These are phyloP conservation scores for Sporobolomyces pararoseus DNA, from an alignment of 768 basidiomycete species.

Conservation along the genomic window DNA sequence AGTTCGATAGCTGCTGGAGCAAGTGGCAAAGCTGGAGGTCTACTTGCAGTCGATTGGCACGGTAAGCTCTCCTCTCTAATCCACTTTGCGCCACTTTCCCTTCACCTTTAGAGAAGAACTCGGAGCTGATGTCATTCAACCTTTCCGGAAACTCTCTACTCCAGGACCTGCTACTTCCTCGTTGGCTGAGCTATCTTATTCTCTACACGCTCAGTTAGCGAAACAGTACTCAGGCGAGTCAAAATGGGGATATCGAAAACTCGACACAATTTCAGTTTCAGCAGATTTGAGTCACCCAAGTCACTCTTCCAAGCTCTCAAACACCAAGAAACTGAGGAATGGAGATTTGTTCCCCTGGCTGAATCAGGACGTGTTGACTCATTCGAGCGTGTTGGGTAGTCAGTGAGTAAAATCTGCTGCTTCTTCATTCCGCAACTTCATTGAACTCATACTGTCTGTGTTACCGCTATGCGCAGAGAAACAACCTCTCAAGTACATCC, in stretches of 20 bases:
- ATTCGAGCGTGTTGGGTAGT: conserved; percentile 24
- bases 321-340: conserved; percentile 5
- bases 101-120: too few relatives aligned
- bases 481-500: conserved; percentile 54
- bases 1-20: conserved; percentile 70
- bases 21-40: conserved; percentile 77
- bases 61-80: conserved; percentile 41
- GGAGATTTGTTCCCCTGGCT: conserved; percentile 32
- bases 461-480: too few relatives aligned
- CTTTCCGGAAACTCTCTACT: not conserved
- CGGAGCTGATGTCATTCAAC: not conserved
- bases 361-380: conserved; percentile 21
- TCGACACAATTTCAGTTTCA: conserved; percentile 56
- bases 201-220: conserved; percentile 70
- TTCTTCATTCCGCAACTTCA: too few relatives aligned
- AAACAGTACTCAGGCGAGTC: conserved; percentile 63
- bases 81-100: not conserved
- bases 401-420: not conserved
- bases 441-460: too few relatives aligned
- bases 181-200: conserved; percentile 66
- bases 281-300: conserved; percentile 26
- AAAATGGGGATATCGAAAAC: conserved; percentile 78
- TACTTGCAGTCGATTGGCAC: conserved; percentile 80
- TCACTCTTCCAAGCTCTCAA: not conserved
- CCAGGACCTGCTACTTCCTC: conserved; percentile 56